Evolutionary conservation across 2,329 filamentous ascomycete genomes (phyloP).

Genomic region (Dothideomycetes sp.): DNA sequence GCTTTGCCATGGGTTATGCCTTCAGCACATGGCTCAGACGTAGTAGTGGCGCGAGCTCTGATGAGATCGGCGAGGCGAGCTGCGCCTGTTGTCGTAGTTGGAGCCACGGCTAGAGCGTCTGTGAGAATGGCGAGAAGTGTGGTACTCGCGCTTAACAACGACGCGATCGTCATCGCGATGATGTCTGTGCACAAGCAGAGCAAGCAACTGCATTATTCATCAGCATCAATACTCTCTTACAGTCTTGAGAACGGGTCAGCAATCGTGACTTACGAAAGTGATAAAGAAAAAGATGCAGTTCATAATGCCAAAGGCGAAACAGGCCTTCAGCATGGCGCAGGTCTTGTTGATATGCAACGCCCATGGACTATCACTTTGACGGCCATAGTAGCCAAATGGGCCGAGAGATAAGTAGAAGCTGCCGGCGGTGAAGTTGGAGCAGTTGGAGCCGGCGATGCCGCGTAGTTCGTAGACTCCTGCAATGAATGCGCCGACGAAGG

Average conservation of each 20-base stretch:
- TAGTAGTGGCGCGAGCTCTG: constrained; percentile 19
- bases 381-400: constrained; percentile 46
- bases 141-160: constrained; percentile 41
- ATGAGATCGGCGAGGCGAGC: constrained; percentile 10
- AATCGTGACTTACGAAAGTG: constrained; percentile 11
- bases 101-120: constrained; percentile 22
- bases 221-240: neutral
- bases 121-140: constrained; percentile 32
- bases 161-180: constrained; percentile 37
- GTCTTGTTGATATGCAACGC: constrained; percentile 55
- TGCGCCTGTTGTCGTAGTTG: constrained; percentile 14
- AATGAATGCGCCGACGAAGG: constrained; percentile 53
- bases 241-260: neutral
- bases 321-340: constrained; percentile 86
- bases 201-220: constrained; percentile 38
- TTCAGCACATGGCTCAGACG: no score
- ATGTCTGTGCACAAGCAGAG: constrained; percentile 44
- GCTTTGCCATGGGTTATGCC: no score
- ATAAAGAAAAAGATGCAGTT: constrained; percentile 34
- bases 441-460: constrained; percentile 51
- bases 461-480: constrained; percentile 49
- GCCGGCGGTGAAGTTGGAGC: constrained; percentile 43
- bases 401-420: constrained; percentile 36
- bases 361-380: constrained; percentile 34
- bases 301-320: constrained; percentile 85